Percentiles rank a stretch among this genome's conserved stretches.
phyloP scores from a whole-genome alignment of 2,329 filamentous ascomycete species.

The Diaporthe eres region DNA sequence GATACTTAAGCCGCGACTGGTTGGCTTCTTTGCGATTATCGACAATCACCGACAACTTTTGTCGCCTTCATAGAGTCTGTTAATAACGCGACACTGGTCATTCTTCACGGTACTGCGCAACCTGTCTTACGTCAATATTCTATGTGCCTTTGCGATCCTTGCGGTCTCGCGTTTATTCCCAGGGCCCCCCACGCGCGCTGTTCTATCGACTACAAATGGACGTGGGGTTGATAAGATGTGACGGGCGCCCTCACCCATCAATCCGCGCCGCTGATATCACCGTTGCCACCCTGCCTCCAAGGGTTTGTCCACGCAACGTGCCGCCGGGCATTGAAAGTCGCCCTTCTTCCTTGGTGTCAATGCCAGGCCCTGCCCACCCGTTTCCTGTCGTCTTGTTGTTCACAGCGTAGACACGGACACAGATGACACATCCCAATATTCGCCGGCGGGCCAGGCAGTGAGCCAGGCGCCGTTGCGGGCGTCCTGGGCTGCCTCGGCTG shows the following conservation, averaged over 20 bases:
- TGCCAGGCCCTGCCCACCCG: neutral
- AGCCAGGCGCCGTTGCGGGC: conserved; percentile 47
- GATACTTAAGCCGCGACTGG: conserved; percentile 7
- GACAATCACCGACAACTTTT: conserved; percentile 4
- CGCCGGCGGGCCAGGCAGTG: conserved; percentile 49
- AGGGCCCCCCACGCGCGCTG: neutral
- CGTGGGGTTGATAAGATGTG: neutral
- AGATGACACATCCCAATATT: conserved; percentile 22
- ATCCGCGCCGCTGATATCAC: neutral
- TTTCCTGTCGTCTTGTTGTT: neutral
- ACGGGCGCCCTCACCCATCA: neutral
- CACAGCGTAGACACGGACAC: neutral
- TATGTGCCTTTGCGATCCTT: neutral
- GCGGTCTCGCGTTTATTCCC: neutral
- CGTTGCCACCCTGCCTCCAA: neutral
- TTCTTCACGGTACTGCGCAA: conserved; percentile 37
- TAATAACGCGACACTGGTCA: conserved; percentile 29
- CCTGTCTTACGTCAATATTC: neutral
- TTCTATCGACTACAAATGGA: neutral
- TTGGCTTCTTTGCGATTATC: conserved; percentile 18
- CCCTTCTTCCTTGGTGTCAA: neutral
- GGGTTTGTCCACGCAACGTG: neutral
- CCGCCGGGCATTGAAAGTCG: neutral
- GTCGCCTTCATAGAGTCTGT: conserved; percentile 31
- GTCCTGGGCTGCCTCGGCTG: conserved; percentile 46